A percentile compares a stretch with the other conserved stretches of the same genome.
These are phyloP conservation scores for Talaromyces rugulosus DNA, from an alignment of 2,329 filamentous ascomycete species.

Conservation along the genomic window DNA sequence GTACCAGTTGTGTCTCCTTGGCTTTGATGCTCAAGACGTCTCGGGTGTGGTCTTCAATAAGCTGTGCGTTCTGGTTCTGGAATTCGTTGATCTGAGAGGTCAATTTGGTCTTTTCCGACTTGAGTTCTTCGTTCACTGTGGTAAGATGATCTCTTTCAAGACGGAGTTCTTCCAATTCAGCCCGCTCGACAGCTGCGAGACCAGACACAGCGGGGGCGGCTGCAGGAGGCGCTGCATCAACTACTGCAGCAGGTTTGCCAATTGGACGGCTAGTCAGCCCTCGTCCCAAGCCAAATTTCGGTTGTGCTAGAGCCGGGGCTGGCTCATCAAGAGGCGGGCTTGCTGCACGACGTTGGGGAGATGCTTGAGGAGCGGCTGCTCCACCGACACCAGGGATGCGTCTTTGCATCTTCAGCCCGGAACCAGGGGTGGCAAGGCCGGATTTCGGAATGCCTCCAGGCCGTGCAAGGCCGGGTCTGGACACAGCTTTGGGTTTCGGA, in stretches of 20 bases:
- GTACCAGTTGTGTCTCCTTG: constrained; percentile 94
- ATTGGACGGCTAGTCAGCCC: constrained; percentile 84
- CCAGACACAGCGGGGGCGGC: constrained; percentile 50
- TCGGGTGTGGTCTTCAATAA: constrained; percentile 95
- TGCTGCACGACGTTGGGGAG: constrained; percentile 40
- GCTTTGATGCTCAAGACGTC: constrained; percentile 96
- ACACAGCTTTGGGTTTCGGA: constrained; percentile 44
- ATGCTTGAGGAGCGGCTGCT: constrained; percentile 24
- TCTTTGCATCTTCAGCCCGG: constrained; percentile 40
- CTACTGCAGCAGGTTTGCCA: constrained; percentile 54
- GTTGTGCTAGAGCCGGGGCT: constrained; percentile 35
- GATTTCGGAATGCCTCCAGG: constrained; percentile 40
- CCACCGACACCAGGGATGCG: constrained; percentile 40
- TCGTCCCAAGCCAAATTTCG: constrained; percentile 62
- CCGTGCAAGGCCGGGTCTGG: constrained; percentile 42
- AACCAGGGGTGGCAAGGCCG: constrained; percentile 38
- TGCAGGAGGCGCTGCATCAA: constrained; percentile 48
- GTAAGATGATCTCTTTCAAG: constrained; percentile 74
- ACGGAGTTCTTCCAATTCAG: constrained; percentile 87
- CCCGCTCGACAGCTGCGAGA: constrained; percentile 73
- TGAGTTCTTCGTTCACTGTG: constrained; percentile 72
- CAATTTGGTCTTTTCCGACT: constrained; percentile 75
- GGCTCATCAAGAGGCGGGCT: constrained; percentile 44
- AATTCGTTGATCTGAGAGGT: constrained; percentile 87
- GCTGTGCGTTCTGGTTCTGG: constrained; percentile 91